A percentile compares a stretch with the other conserved stretches of the same genome.
These are phyloP conservation scores for Penicillium cinerascens DNA, from an alignment of 495 filamentous ascomycete genomes.

Conservation along the genomic window DNA sequence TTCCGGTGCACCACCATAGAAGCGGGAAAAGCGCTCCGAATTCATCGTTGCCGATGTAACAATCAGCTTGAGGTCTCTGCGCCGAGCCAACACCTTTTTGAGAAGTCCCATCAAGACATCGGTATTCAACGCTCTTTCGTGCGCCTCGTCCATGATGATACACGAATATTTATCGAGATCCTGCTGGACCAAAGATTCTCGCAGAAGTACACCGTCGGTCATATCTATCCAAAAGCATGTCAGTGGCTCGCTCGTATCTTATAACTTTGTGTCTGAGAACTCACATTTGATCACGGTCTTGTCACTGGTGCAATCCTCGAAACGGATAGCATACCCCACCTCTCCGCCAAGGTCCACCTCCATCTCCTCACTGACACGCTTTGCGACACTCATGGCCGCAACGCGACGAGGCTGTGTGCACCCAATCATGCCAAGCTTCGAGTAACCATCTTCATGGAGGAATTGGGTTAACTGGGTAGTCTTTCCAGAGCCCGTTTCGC, in stretches of 20 bases:
- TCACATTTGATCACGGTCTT: constrained; percentile 89
- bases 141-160: constrained; percentile 99
- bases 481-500: constrained; percentile 94
- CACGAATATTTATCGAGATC: constrained; percentile 97
- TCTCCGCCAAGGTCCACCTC: constrained; percentile 84
- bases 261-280: constrained; percentile 9
- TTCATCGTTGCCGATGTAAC: constrained; percentile 99
- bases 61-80: constrained; percentile 91
- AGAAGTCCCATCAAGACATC: constrained; percentile 97
- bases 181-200: constrained; percentile 85
- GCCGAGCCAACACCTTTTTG: constrained; percentile 89
- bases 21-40: constrained; percentile 89
- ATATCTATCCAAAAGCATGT: constrained; percentile 56
- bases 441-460: constrained; percentile 90
- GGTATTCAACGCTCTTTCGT: constrained; percentile 94
- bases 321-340: constrained; percentile 97
- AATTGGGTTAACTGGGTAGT: constrained; percentile 97
- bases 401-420: constrained; percentile 95
- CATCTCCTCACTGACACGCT: constrained; percentile 99
- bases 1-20: constrained; percentile 96
- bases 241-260: constrained; percentile 6
- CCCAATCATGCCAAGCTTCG: constrained; percentile 80
- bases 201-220: constrained; percentile 94
- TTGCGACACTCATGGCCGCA: constrained; percentile 97
- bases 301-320: constrained; percentile 95